phyloP scores from a whole-genome alignment of 495 filamentous ascomycete genomes.

The Daldinia loculata region DNA sequence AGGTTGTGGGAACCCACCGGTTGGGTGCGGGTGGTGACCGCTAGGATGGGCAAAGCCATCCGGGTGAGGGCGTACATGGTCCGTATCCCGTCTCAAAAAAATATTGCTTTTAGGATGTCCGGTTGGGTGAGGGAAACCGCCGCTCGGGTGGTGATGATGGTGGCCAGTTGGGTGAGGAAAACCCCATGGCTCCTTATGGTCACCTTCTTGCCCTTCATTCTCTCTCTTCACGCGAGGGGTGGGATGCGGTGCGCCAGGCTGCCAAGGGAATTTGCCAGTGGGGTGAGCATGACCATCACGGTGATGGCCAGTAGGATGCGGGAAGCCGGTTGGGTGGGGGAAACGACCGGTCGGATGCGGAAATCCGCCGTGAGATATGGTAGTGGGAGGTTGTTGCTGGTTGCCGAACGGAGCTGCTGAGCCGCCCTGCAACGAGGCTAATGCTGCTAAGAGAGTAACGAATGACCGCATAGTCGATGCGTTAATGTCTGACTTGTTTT shows the following conservation, averaged over 20 bases:
- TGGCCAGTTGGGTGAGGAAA: neutral
- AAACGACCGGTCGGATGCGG: slow-evolving; percentile 21
- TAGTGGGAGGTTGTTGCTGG: neutral
- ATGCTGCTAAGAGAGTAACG: slow-evolving; percentile 25
- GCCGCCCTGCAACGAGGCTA: slow-evolving; percentile 29
- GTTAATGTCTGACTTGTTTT: neutral
- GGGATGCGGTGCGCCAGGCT: too few relatives aligned
- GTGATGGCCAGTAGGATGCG: neutral
- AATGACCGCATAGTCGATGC: slow-evolving; percentile 34
- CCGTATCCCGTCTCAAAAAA: neutral
- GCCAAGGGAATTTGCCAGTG: too few relatives aligned
- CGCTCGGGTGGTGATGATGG: neutral
- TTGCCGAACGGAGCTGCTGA: slow-evolving; percentile 19
- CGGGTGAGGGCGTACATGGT: neutral
- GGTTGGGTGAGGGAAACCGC: slow-evolving; percentile 6
- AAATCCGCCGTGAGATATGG: slow-evolving; percentile 6
- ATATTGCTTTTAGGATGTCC: neutral
- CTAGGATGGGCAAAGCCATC: neutral
- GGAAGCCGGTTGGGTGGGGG: slow-evolving; percentile 14
- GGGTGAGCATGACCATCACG: too few relatives aligned
- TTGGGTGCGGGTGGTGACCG: neutral
- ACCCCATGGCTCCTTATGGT: too few relatives aligned
- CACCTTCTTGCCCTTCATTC: too few relatives aligned
- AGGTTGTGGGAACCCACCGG: neutral
- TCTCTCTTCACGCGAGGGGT: too few relatives aligned